phyloP scores from a whole-genome alignment of 2,329 filamentous ascomycete species.

The Arthroderma sp. region DNA sequence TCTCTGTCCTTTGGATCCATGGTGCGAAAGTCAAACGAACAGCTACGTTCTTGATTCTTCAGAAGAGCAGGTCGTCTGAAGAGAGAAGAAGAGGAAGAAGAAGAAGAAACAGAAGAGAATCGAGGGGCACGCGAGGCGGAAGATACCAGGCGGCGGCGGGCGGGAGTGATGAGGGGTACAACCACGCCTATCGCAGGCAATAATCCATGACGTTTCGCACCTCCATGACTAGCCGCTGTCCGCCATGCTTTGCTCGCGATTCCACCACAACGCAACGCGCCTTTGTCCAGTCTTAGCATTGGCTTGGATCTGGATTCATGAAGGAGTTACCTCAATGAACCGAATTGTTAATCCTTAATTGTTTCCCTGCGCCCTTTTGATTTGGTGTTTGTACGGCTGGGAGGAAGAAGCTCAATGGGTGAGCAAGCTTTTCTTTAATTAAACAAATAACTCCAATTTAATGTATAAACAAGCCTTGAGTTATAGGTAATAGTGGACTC shows the following conservation, averaged over 20 bases:
- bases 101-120: conserved; percentile 13
- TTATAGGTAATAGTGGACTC: too few species aligned
- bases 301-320: too few species aligned
- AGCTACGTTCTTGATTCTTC: conserved; percentile 18
- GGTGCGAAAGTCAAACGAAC: conserved; percentile 29
- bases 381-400: too few species aligned
- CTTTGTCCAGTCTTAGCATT: conserved; percentile 4
- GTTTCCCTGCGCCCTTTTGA: too few species aligned
- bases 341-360: too few species aligned
- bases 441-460: too few species aligned
- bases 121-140: conserved; percentile 1
- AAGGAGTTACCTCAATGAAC: too few species aligned
- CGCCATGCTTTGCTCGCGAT: background rate
- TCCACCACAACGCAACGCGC: conserved; percentile 3
- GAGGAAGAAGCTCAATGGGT: too few species aligned
- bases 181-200: background rate
- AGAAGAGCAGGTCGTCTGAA: conserved; percentile 11
- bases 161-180: conserved; percentile 6
- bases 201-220: conserved; percentile 7
- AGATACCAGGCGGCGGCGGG: background rate
- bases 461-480: too few species aligned
- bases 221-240: conserved; percentile 8
- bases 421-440: too few species aligned
- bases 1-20: conserved; percentile 34
- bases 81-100: conserved; percentile 10